Evolutionary conservation across 192 early-diverging fungal genomes (phyloP), one percentile per base, ranked within the genome.

Genomic region (Podila clonocystis): DNA sequence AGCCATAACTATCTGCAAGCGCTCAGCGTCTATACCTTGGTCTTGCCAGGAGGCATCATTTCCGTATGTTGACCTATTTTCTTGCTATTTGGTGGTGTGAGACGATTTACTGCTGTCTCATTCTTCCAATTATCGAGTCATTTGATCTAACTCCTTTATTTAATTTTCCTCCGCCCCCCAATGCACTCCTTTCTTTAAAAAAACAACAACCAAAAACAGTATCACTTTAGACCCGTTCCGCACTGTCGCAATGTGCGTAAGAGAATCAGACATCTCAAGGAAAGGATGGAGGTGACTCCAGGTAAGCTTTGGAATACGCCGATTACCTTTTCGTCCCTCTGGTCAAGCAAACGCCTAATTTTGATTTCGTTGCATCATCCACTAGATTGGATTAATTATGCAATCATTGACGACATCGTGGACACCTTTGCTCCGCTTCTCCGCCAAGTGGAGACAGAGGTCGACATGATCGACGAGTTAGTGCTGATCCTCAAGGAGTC

Each of bases 401-500:
- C 92, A 0, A 74, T 96, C 17, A 93, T 96, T 60, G 94, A 96
- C 72, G 91, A 92, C 66, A 89, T 96, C 22, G 92, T 91, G 3
- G 95, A 96, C 68, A 82, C 86, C 0, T 94, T 95, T 78, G 91
- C 92, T 57, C 94, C 95, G 17, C 62, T 93, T 31, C 86, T 96
- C 65, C 73, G 82, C n/a, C 84, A 89, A 62, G 87, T 95, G n/a
- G 94, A 96, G 70, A 68, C 91, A 15, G 95, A 96, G 72, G 92
- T 93, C 2, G 90, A 93, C 65, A 86, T 91, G 26, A 93, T 96
- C 62, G 95, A 96, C 70, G 94, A 96, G 59, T 76, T 96, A 9
- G 93, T 95, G 7, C 62, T 96, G 45, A 90, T 94, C 22, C 72
- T 94, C 33, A 91, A 90, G 26, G 88, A 93, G 73, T 88, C 90